Percentiles rank a stretch among this genome's conserved stretches.
These are phyloP conservation scores for Tulasnella calospora DNA, from an alignment of 768 basidiomycete genomes.

Conservation along the genomic window DNA sequence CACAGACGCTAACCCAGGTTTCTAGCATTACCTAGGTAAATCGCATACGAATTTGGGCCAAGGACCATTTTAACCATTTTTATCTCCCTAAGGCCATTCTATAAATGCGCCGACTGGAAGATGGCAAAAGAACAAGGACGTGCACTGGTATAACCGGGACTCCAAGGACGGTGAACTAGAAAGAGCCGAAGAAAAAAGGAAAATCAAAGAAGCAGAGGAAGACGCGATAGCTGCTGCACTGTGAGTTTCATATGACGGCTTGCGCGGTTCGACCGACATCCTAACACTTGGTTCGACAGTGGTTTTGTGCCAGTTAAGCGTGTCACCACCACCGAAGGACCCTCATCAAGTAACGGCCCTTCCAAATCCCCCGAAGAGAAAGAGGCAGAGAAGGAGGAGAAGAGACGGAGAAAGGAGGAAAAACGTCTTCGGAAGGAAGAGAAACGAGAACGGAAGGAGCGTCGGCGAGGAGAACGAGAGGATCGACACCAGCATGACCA, in stretches of 20 bases:
- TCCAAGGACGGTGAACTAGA: slow-evolving; percentile 42
- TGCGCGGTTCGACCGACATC: not conserved
- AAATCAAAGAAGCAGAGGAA: slow-evolving; percentile 81
- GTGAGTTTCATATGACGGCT: slow-evolving; percentile 39
- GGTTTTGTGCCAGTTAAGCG: slow-evolving; percentile 51
- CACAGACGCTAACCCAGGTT: not conserved
- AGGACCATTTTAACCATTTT: not conserved
- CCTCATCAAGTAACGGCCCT: not conserved
- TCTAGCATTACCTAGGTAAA: slow-evolving; percentile 69
- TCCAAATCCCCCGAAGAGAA: slow-evolving; percentile 31
- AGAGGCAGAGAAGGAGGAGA: slow-evolving; percentile 47
- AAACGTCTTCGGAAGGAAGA: slow-evolving; percentile 46
- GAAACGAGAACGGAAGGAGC: slow-evolving; percentile 53
- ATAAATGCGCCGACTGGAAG: slow-evolving; percentile 92
- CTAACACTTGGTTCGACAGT: slow-evolving; percentile 40
- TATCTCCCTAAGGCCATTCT: slow-evolving; percentile 56
- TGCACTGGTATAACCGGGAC: slow-evolving; percentile 92
- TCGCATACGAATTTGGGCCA: not conserved
- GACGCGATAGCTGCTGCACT: slow-evolving; percentile 80
- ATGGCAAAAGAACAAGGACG: slow-evolving; percentile 97
- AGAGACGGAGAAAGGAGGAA: slow-evolving; percentile 46
- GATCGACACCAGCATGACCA: slow-evolving; percentile 8
- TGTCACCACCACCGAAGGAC: slow-evolving; percentile 39
- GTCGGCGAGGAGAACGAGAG: slow-evolving; percentile 14
- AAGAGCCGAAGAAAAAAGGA: slow-evolving; percentile 66